A percentile compares a stretch with the other conserved stretches of the same genome.
Conservation (phyloP, 2,329 filamentous ascomycete species). For the Colletotrichum noveboracense region DNA sequence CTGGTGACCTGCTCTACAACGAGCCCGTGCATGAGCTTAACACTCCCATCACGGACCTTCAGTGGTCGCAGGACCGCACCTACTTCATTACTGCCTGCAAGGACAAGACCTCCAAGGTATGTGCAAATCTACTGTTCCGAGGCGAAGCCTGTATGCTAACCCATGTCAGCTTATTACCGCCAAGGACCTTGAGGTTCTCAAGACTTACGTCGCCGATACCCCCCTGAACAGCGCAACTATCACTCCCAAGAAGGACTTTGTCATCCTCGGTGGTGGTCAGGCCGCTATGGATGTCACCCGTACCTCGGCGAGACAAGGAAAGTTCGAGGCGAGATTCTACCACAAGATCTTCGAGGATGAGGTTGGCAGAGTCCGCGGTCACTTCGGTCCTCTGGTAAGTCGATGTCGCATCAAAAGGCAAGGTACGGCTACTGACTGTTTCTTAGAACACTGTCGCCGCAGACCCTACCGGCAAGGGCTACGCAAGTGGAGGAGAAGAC, state of each 20-base stretch:
- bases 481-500: slow-evolving; percentile 96
- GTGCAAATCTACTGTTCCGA: background rate
- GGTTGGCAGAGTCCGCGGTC: slow-evolving; percentile 93
- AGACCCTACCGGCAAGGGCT: slow-evolving; percentile 88
- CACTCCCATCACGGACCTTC: slow-evolving; percentile 85
- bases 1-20: slow-evolving; percentile 82
- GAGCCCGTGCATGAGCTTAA: slow-evolving; percentile 86
- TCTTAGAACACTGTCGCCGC: slow-evolving; percentile 86
- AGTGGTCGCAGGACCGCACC: slow-evolving; percentile 92
- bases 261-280: slow-evolving; percentile 97
- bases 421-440: background rate
- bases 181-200: slow-evolving; percentile 87
- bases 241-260: slow-evolving; percentile 94
- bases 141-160: background rate
- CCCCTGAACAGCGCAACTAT: slow-evolving; percentile 96
- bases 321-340: slow-evolving; percentile 99
- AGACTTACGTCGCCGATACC: slow-evolving; percentile 91
- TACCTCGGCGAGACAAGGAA: slow-evolving; percentile 91
- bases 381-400: slow-evolving; percentile 84
- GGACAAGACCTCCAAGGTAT: slow-evolving; percentile 93
- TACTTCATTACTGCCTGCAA: slow-evolving; percentile 99
- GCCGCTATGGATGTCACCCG: slow-evolving; percentile 99
- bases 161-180: slow-evolving; percentile 75
- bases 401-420: background rate
- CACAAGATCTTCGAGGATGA: slow-evolving; percentile 99